Percentiles rank a stretch among this genome's conserved stretches.
Conservation (phyloP, 371 early-diverging fungal genomes). For the Syncephalastrum contaminatum region DNA sequence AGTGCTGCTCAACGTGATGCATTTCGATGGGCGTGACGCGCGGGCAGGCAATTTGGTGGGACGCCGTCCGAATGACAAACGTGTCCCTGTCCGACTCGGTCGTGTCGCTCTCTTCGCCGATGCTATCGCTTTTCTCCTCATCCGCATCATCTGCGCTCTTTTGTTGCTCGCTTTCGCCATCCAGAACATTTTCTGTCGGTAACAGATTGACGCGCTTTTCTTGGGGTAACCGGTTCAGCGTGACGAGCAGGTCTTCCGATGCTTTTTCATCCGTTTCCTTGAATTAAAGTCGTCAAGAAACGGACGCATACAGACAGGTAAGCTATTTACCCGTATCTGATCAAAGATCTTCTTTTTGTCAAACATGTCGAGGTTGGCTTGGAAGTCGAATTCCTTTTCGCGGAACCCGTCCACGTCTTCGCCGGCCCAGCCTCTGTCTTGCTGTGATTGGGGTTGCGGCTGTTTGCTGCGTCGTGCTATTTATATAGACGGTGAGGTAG, state of each 20-base stretch:
- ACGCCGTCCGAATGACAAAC: not conserved
- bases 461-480: slow-evolving; percentile 14
- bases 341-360: slow-evolving; percentile 81
- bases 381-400: slow-evolving; percentile 81
- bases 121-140: slow-evolving; percentile 21
- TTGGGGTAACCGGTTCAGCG: slow-evolving; percentile 58
- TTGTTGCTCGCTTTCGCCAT: slow-evolving; percentile 23
- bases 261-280: slow-evolving; percentile 69
- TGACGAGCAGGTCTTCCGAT: slow-evolving; percentile 70
- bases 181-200: slow-evolving; percentile 61
- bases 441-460: slow-evolving; percentile 15
- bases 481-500: not conserved
- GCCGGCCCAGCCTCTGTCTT: slow-evolving; percentile 47
- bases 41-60: slow-evolving; percentile 38
- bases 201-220: slow-evolving; percentile 34
- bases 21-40: slow-evolving; percentile 61
- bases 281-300: not conserved
- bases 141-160: slow-evolving; percentile 36
- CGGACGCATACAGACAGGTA: too few species aligned
- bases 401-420: slow-evolving; percentile 59
- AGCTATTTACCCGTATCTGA: slow-evolving; percentile 68
- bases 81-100: slow-evolving; percentile 20
- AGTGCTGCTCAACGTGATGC: slow-evolving; percentile 67
- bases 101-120: slow-evolving; percentile 41
- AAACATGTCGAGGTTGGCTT: slow-evolving; percentile 73